Percentiles rank a stretch among this genome's conserved stretches.
phyloP scores from a whole-genome alignment of 1,284 basidiomycete genomes.

The Apiotrichum veenhuisii region DNA sequence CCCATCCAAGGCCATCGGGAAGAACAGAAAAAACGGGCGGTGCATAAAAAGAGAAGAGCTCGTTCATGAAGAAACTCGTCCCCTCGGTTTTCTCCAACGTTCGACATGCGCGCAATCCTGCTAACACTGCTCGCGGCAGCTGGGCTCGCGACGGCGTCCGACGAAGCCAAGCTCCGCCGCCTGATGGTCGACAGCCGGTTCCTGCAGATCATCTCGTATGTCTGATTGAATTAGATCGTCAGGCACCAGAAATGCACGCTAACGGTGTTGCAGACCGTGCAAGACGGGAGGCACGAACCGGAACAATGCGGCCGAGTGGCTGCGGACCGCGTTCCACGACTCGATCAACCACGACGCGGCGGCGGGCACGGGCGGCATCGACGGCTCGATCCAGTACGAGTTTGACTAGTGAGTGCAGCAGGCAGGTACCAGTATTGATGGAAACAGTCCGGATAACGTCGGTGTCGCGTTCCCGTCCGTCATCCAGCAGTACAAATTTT shows the following conservation, averaged over 20 bases:
- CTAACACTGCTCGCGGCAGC: not conserved
- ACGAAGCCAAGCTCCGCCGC: slow-evolving; percentile 12
- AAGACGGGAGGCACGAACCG: slow-evolving; percentile 22
- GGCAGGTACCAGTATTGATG: not conserved
- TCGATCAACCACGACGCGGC: slow-evolving; percentile 15
- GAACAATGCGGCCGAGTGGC: slow-evolving; percentile 20
- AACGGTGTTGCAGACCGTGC: slow-evolving; percentile 26
- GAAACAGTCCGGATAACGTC: slow-evolving; percentile 12
- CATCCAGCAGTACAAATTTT: slow-evolving; percentile 15
- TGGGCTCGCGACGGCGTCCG: not conserved
- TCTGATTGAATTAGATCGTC: not conserved
- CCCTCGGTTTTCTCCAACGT: no score
- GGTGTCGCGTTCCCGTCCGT: slow-evolving; percentile 12
- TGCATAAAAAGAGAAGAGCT: no score
- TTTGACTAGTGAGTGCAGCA: slow-evolving; percentile 6
- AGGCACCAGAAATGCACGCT: no score
- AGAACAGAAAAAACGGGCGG: no score
- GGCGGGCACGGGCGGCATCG: slow-evolving; percentile 19
- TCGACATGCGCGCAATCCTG: not conserved
- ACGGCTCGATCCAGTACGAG: slow-evolving; percentile 21
- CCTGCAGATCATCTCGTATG: slow-evolving; percentile 5
- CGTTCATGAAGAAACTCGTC: no score
- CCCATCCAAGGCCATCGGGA: no score
- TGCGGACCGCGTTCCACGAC: slow-evolving; percentile 22
- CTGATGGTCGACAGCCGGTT: slow-evolving; percentile 13